Conservation (phyloP, 805 yeast species). For the Metschnikowia gruessii region DNA sequence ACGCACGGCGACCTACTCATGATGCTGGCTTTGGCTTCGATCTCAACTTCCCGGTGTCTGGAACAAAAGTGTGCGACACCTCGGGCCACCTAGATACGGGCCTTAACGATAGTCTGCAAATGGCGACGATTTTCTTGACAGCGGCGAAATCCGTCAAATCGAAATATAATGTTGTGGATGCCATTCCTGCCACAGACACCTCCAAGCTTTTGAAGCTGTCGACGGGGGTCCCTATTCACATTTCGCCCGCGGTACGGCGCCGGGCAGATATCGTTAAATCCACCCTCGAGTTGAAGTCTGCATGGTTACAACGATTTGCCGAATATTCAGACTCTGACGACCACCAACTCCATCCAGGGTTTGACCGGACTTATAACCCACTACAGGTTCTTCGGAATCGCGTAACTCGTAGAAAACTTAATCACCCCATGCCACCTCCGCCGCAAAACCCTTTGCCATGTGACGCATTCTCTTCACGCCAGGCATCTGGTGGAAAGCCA, state of each 20-base stretch:
- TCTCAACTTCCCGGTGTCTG: slow-evolving; percentile 10
- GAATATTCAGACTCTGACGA: slow-evolving; percentile 23
- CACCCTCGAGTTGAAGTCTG: slow-evolving; percentile 49
- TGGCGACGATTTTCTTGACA: slow-evolving; percentile 18
- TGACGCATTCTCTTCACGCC: slow-evolving; percentile 51
- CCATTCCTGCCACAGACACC: slow-evolving; percentile 7
- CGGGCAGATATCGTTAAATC: slow-evolving; percentile 51
- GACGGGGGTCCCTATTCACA: slow-evolving; percentile 11
- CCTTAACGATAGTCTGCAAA: slow-evolving; percentile 9
- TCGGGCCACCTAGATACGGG: not conserved
- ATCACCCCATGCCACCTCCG: slow-evolving; percentile 30
- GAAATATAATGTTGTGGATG: slow-evolving; percentile 17
- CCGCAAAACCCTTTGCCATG: slow-evolving; percentile 55
- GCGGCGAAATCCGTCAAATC: slow-evolving; percentile 11
- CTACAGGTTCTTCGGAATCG: slow-evolving; percentile 78
- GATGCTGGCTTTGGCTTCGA: slow-evolving; percentile 15
- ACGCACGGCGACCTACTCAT: not conserved
- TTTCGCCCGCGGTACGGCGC: slow-evolving; percentile 37
- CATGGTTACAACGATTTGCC: slow-evolving; percentile 43
- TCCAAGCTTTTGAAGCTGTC: slow-evolving; percentile 4
- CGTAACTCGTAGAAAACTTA: slow-evolving; percentile 50
- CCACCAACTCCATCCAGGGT: slow-evolving; percentile 38
- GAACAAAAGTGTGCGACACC: not conserved
- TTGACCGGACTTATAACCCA: slow-evolving; percentile 77
- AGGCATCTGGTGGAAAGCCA: slow-evolving; percentile 24